These are phyloP conservation scores for Trametes maxima DNA, from an alignment of 768 basidiomycete genomes.

Conservation along the genomic window DNA sequence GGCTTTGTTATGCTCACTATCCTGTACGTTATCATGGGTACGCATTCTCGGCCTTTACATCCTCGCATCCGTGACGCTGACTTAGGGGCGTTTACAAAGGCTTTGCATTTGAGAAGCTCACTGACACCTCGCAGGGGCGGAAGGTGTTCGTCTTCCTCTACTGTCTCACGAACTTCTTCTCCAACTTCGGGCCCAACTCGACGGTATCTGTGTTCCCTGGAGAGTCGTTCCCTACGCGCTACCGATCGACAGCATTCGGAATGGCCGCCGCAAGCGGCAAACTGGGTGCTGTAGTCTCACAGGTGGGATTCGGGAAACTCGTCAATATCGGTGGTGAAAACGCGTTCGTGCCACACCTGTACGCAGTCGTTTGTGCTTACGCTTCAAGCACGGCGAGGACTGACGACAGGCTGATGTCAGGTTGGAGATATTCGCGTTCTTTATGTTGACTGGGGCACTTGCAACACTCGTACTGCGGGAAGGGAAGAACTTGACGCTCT, in stretches of 20 bases:
- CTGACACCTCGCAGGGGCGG: slow-evolving; percentile 26
- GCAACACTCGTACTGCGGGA: slow-evolving; percentile 47
- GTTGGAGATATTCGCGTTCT: slow-evolving; percentile 47
- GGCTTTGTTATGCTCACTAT: slow-evolving; percentile 41
- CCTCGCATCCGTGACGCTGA: background rate
- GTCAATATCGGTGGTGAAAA: slow-evolving; percentile 39
- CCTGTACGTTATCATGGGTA: slow-evolving; percentile 38
- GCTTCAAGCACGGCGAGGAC: background rate
- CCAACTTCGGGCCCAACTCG: slow-evolving; percentile 49
- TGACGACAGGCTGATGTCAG: slow-evolving; percentile 20
- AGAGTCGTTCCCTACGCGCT: slow-evolving; percentile 49
- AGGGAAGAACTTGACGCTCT: slow-evolving; percentile 40
- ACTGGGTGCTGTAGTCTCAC: slow-evolving; percentile 46
- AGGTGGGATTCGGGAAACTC: slow-evolving; percentile 39
- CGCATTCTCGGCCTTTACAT: background rate
- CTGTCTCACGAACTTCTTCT: slow-evolving; percentile 45
- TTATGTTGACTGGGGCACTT: slow-evolving; percentile 47
- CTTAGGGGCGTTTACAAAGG: slow-evolving; percentile 19
- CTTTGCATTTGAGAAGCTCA: slow-evolving; percentile 34
- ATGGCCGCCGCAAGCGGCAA: slow-evolving; percentile 49
- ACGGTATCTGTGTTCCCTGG: slow-evolving; percentile 48
- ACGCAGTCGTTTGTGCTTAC: slow-evolving; percentile 14
- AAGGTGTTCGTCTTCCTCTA: slow-evolving; percentile 43
- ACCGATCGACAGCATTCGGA: slow-evolving; percentile 47
- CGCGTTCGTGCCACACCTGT: slow-evolving; percentile 38